phyloP scores from a whole-genome alignment of 148 eudicot species.

The Beta vulgaris region DNA sequence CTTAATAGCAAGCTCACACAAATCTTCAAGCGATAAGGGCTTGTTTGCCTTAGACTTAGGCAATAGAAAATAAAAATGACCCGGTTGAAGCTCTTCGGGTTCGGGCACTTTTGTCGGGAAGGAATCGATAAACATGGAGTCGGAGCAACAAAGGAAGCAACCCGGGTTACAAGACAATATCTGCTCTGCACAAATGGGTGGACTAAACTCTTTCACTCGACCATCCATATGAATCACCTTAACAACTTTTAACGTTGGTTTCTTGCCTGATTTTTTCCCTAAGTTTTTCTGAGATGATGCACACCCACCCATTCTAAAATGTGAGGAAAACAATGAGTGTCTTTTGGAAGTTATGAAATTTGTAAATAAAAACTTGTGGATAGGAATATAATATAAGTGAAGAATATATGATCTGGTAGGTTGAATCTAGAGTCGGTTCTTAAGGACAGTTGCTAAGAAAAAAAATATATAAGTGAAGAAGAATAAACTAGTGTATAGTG shows the following conservation, averaged over 20 bases:
- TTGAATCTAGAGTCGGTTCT: background rate
- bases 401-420: constrained; percentile 8
- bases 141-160: constrained; percentile 26
- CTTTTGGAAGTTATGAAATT: background rate
- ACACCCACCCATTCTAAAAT: constrained; percentile 30
- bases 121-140: constrained; percentile 24
- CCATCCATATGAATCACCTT: constrained; percentile 32
- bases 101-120: constrained; percentile 20
- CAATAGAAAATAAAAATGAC: constrained; percentile 29
- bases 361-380: background rate
- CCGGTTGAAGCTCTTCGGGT: constrained; percentile 28
- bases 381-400: background rate
- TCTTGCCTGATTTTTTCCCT: background rate
- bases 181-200: constrained; percentile 29
- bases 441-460: background rate
- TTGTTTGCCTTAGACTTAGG: constrained; percentile 15
- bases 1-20: constrained; percentile 43
- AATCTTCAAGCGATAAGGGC: constrained; percentile 34
- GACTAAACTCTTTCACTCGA: constrained; percentile 25
- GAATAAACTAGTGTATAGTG: background rate
- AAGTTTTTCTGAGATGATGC: constrained; percentile 18
- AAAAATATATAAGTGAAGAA: too few relatives aligned
- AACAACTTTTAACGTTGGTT: background rate
- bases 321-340: background rate
- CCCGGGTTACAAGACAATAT: constrained; percentile 29